Conservation (phyloP, 2,329 filamentous ascomycete genomes). For the Aspergillus unguis region DNA sequence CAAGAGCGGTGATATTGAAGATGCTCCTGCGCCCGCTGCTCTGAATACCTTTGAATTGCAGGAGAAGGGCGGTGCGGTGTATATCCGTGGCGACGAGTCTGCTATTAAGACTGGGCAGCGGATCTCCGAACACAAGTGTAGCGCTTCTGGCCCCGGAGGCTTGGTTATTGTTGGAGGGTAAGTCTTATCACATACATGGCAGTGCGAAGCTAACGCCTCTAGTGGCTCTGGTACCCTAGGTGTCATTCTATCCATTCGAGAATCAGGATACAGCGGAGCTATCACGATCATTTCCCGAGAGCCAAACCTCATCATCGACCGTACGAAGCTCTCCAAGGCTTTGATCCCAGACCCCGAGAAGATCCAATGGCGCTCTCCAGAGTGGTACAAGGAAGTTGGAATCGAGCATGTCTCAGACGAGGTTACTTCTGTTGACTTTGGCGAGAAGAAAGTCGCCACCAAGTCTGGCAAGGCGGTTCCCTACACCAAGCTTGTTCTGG, state of each 20-base stretch:
- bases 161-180: constrained; percentile 78
- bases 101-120: constrained; percentile 73
- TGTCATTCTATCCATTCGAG: constrained; percentile 75
- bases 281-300: constrained; percentile 84
- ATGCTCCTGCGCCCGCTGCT: constrained; percentile 86
- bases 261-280: constrained; percentile 72
- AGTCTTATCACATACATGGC: constrained; percentile 16
- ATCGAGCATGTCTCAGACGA: constrained; percentile 57
- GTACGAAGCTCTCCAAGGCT: constrained; percentile 93
- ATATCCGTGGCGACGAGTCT: constrained; percentile 75
- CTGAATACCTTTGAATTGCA: constrained; percentile 76
- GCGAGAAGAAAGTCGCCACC: constrained; percentile 68
- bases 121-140: constrained; percentile 70
- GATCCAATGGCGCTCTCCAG: constrained; percentile 69
- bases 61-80: constrained; percentile 79
- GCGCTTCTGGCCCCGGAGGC: constrained; percentile 53
- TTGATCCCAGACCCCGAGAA: constrained; percentile 77
- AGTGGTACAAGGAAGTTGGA: constrained; percentile 68
- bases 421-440: constrained; percentile 75
- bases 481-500: constrained; percentile 87
- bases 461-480: constrained; percentile 65
- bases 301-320: constrained; percentile 82
- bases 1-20: constrained; percentile 86
- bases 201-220: neutral
- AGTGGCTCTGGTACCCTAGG: constrained; percentile 76